These are phyloP conservation scores for Zygosaccharomyces bisporus DNA, from an alignment of 805 yeast genomes.

Conservation along the genomic window DNA sequence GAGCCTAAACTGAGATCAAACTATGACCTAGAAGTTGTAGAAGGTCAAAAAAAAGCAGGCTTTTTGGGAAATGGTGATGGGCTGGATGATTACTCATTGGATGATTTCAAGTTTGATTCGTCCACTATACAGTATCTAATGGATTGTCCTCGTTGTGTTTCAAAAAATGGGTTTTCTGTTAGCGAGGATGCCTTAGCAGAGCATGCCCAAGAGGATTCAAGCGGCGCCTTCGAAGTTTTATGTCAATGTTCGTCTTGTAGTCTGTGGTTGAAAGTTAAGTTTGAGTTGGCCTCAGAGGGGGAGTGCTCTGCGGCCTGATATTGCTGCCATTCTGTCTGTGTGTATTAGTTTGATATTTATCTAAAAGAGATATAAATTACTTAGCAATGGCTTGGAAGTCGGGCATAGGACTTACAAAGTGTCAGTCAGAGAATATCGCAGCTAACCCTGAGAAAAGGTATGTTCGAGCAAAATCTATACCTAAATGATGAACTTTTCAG, in stretches of 20 bases:
- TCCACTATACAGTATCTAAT: constrained; percentile 37
- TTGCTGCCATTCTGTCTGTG: no score
- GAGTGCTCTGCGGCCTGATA: no score
- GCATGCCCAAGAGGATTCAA: constrained; percentile 36
- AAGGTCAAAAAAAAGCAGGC: constrained; percentile 35
- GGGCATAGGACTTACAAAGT: no score
- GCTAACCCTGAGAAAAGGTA: no score
- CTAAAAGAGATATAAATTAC: no score
- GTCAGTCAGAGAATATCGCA: no score
- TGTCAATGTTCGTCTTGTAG: constrained; percentile 84
- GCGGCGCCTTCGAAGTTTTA: constrained; percentile 59
- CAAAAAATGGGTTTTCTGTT: constrained; percentile 50
- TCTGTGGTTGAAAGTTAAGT: constrained; percentile 74
- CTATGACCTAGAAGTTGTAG: constrained; percentile 51
- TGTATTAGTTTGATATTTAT: no score
- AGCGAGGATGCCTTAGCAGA: constrained; percentile 58
- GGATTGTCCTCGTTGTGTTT: constrained; percentile 67
- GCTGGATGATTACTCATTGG: constrained; percentile 61
- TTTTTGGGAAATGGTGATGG: constrained; percentile 54
- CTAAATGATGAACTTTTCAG: no score
- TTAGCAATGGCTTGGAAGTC: no score
- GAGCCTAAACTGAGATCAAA: constrained; percentile 39
- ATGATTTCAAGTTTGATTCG: constrained; percentile 50
- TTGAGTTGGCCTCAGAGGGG: constrained; percentile 41
- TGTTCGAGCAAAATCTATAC: no score